A percentile compares a stretch with the other conserved stretches of the same genome.
These are phyloP conservation scores for Lachancea dasiensis DNA, from an alignment of 805 yeast species.

Conservation along the genomic window DNA sequence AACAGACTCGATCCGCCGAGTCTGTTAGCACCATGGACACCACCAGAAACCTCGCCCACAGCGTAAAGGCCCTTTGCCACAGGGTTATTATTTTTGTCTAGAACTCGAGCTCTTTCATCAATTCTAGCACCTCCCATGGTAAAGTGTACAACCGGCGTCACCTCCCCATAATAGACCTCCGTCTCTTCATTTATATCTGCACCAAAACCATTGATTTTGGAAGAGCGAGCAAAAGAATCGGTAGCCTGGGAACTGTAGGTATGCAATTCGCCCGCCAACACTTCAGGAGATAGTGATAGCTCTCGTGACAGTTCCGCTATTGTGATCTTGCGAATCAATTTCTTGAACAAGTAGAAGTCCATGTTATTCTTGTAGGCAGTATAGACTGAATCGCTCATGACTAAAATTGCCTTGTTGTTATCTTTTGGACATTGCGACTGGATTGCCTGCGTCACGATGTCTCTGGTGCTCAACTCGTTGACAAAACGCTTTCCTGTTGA, in stretches of 20 bases:
- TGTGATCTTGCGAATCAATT: slow-evolving; percentile 30
- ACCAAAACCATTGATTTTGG: slow-evolving; percentile 32
- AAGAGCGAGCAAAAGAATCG: slow-evolving; percentile 36
- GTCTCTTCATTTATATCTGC: slow-evolving; percentile 22
- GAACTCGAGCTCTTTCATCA: slow-evolving; percentile 41
- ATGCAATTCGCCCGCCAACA: slow-evolving; percentile 23
- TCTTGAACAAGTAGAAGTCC: slow-evolving; percentile 43
- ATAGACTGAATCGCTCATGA: slow-evolving; percentile 42
- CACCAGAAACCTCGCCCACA: slow-evolving; percentile 64
- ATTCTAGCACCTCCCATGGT: slow-evolving; percentile 65
- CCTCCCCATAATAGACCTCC: slow-evolving; percentile 41
- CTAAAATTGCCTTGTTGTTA: slow-evolving; percentile 31
- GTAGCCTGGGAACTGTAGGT: slow-evolving; percentile 18
- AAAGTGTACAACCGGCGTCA: slow-evolving; percentile 60
- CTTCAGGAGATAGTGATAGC: slow-evolving; percentile 20
- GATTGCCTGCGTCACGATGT: slow-evolving; percentile 43
- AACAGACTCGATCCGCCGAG: slow-evolving; percentile 53
- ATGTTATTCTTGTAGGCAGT: slow-evolving; percentile 42
- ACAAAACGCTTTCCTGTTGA: slow-evolving; percentile 44
- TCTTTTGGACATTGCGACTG: slow-evolving; percentile 26
- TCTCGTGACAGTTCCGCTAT: slow-evolving; percentile 29
- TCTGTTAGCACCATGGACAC: slow-evolving; percentile 60
- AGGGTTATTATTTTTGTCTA: slow-evolving; percentile 29
- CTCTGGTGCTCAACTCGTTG: slow-evolving; percentile 51
- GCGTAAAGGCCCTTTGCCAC: slow-evolving; percentile 48